These are phyloP conservation scores for Claviceps humidiphila DNA, from an alignment of 2,329 filamentous ascomycete species.

Conservation along the genomic window DNA sequence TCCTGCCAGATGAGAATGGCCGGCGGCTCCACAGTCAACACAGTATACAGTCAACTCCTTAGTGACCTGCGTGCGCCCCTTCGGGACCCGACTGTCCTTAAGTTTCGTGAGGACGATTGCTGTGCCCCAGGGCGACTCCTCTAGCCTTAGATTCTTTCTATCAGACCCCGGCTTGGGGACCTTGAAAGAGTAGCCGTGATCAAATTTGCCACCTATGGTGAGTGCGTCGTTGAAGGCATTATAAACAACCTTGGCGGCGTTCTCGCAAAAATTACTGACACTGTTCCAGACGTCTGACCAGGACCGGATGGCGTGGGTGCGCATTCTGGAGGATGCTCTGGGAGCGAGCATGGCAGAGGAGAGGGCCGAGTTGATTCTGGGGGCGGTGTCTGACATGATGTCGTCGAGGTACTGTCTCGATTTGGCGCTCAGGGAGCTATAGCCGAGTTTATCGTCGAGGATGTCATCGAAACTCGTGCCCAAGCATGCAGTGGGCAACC, in stretches of 20 bases:
- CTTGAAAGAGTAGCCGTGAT: slow-evolving; percentile 9
- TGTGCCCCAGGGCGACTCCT: slow-evolving; percentile 1
- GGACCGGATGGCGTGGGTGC: background rate
- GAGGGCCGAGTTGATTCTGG: background rate
- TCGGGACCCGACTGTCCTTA: too few relatives aligned
- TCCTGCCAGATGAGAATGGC: slow-evolving; percentile 1
- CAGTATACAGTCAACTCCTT: background rate
- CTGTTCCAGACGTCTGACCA: too few relatives aligned
- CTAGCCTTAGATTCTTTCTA: background rate
- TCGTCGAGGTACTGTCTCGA: slow-evolving; percentile 8
- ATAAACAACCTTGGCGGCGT: background rate
- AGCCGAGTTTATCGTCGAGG: slow-evolving; percentile 3
- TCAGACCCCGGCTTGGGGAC: slow-evolving; percentile 7
- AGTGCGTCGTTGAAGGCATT: slow-evolving; percentile 1
- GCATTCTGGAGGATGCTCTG: background rate
- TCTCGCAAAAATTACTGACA: background rate
- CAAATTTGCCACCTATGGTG: slow-evolving; percentile 6
- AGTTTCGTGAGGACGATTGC: slow-evolving; percentile 2
- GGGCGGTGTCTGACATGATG: background rate
- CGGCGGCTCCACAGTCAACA: slow-evolving; percentile 3
- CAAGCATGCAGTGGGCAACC: slow-evolving; percentile 3
- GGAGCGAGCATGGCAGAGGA: background rate
- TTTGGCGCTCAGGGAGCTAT: slow-evolving; percentile 2
- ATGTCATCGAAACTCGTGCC: slow-evolving; percentile 3
- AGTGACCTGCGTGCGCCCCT: too few relatives aligned